phyloP scores from a whole-genome alignment of 2,329 filamentous ascomycete genomes.

The Endocalyx cinctus region DNA sequence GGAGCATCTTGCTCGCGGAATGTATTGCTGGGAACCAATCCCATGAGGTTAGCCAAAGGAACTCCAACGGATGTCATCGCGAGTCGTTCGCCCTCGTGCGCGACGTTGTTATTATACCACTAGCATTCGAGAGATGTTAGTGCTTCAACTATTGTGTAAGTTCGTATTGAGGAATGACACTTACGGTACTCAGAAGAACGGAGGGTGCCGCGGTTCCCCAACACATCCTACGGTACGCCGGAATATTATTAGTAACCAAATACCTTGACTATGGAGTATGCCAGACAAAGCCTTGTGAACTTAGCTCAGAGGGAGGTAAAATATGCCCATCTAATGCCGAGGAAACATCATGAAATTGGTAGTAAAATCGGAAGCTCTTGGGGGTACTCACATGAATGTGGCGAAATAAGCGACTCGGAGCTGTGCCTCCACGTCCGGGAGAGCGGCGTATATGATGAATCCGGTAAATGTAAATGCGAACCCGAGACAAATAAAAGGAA shows the following conservation, averaged over 20 bases:
- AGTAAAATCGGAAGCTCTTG: too few species aligned
- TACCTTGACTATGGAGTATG: too few species aligned
- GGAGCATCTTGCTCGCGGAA: conserved; percentile 60
- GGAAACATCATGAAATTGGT: too few species aligned
- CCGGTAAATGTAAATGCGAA: conserved; percentile 72
- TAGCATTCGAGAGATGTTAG: conserved; percentile 8
- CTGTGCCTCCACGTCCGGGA: conserved; percentile 56
- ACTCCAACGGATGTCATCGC: conserved; percentile 68
- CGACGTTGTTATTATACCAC: conserved; percentile 82
- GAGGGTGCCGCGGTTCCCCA: conserved; percentile 74
- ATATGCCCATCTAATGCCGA: too few species aligned
- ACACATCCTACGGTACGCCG: too few species aligned
- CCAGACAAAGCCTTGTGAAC: too few species aligned
- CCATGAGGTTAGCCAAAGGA: conserved; percentile 73
- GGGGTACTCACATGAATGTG: conserved; percentile 75
- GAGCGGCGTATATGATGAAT: conserved; percentile 73
- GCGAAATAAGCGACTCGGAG: conserved; percentile 69
- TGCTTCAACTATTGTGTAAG: too few species aligned
- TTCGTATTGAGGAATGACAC: too few species aligned
- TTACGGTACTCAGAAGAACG: conserved; percentile 50
- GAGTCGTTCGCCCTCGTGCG: conserved; percentile 68
- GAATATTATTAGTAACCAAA: too few species aligned
- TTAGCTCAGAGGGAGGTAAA: too few species aligned
- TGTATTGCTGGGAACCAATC: conserved; percentile 64
- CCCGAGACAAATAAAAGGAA: conserved; percentile 69